Evolutionary conservation across 768 basidiomycete genomes (phyloP), one percentile per base, ranked within the genome.

Genomic region (Boletus barrowsii): DNA sequence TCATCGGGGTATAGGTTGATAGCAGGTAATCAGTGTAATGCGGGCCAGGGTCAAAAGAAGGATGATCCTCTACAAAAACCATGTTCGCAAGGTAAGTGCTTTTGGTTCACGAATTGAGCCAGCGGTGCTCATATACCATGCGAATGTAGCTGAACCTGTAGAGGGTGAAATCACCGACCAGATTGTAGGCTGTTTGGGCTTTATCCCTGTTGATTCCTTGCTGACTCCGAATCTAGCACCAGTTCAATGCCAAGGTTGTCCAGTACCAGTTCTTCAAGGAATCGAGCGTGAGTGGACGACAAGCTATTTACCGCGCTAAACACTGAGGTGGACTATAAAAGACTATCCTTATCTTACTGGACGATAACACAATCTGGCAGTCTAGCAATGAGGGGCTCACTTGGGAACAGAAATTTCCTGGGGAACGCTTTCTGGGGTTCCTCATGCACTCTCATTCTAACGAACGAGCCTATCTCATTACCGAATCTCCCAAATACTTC

Each of bases 311-410:
- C 7, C 20, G 26, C 42, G 5, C 22, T 50, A 10, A 13, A 35
- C 41, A 48, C 37, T 64, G 41, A 58, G 26, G 10, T 24, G 32
- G 35, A 37, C 6, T 37, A 22, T 24, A 42, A 40, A 51, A 91
- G 82, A 94, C 93, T 0, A 81, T 98, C 51, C 81, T 99, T 32
- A 84, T 91, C 39, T 86, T 90, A 7, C 79, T 97, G 4, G 67
- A 69, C 2, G 93, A 98, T 64, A 71, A 83, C 56, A 79, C 82
- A 0, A 77, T 98, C 50, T 98, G 93, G 93, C 94, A 98, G 74
- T 97, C 93, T 1, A 84, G 83, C 62, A 98, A 94, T 66, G 95
- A 99, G 71, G 97, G 96, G 1, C 93, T 92, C 71, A 85, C 85
- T 0, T 99, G 96, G 95, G 78, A 79, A 41, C 85, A 83, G 55